phyloP scores from a whole-genome alignment of 345 rosid genomes.

The sweet orange (Citrus sinensis) region DVS_A1.0 CM039169.1:5270501-5271000 shows the following conservation, averaged over 20 bases:
- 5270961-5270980: no score
- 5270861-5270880: neutral
- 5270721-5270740: neutral
- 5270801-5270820: neutral
- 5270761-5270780: neutral
- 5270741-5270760: slow-evolving; percentile 2
- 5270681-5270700: neutral
- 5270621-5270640: neutral
- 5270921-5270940: no score
- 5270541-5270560: neutral
- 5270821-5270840: neutral
- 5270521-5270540: neutral
- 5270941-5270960: no score
- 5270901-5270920: rapidly evolving
- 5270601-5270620: neutral
- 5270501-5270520: neutral
- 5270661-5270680: neutral
- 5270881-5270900: neutral
- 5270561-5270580: neutral
- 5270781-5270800: neutral
- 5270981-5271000: no score
- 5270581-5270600: neutral
- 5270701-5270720: neutral
- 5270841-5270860: neutral
- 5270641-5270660: neutral